Percentiles rank a stretch among this genome's conserved stretches.
Conservation (phyloP, 768 basidiomycete genomes). For the Serendipita vermifera region DNA sequence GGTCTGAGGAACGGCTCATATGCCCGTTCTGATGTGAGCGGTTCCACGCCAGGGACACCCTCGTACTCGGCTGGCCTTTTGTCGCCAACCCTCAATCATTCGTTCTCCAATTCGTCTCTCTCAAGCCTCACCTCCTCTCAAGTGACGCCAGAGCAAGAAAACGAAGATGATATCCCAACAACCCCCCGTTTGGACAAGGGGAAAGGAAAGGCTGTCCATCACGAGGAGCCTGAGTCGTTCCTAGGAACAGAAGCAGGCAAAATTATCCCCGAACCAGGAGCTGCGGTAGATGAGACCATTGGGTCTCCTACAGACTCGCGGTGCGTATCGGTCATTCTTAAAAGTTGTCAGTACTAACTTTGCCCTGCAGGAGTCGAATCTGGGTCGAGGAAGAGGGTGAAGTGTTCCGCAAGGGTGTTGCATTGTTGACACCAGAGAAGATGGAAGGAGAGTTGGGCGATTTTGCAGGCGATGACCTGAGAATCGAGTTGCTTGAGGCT, state of each 20-base stretch:
- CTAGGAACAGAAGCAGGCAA: slow-evolving; percentile 14
- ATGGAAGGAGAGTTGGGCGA: slow-evolving; percentile 58
- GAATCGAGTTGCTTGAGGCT: slow-evolving; percentile 66
- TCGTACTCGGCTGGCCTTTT: slow-evolving; percentile 22
- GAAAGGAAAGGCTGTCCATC: slow-evolving; percentile 36
- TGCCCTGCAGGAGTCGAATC: slow-evolving; percentile 43
- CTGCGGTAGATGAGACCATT: slow-evolving; percentile 16
- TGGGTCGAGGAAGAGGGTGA: slow-evolving; percentile 95
- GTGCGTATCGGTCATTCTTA: background rate
- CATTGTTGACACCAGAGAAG: slow-evolving; percentile 67
- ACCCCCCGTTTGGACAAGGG: slow-evolving; percentile 68
- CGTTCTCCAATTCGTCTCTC: slow-evolving; percentile 3
- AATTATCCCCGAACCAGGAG: slow-evolving; percentile 54
- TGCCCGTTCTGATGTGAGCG: background rate
- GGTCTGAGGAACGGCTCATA: background rate
- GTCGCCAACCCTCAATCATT: background rate
- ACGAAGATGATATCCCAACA: slow-evolving; percentile 27
- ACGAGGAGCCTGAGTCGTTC: slow-evolving; percentile 5
- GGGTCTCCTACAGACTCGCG: slow-evolving; percentile 6
- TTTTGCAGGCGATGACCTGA: slow-evolving; percentile 77
- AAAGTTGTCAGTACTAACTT: slow-evolving; percentile 3
- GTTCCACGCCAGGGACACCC: slow-evolving; percentile 1
- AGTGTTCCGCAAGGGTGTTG: slow-evolving; percentile 83
- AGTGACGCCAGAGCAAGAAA: slow-evolving; percentile 11
- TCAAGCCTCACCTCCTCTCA: background rate